Conservation (phyloP, 1,284 basidiomycete species). For the Malassezia japonica region DNA sequence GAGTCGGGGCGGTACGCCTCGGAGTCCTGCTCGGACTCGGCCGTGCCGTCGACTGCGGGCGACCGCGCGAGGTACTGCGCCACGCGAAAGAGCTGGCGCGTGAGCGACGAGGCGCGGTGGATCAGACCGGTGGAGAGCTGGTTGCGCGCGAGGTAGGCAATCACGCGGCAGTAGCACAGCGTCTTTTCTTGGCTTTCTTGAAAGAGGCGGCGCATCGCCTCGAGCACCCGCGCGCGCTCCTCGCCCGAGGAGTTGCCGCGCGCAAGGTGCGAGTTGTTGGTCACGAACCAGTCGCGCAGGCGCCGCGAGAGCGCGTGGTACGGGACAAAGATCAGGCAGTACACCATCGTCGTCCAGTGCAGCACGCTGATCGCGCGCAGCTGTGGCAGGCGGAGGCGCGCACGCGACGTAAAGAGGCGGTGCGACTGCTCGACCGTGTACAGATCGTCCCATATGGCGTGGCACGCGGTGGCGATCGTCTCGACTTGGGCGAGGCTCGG, state of each 20-base stretch:
- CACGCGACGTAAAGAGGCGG: not conserved
- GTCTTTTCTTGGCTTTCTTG: not conserved
- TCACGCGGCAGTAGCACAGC: constrained; percentile 4
- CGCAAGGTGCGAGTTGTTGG: not conserved
- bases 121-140: constrained; percentile 1
- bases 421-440: not conserved
- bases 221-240: not conserved
- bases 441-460: constrained; percentile 9
- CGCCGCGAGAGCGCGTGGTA: constrained; percentile 2
- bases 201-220: constrained; percentile 1
- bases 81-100: constrained; percentile 17
- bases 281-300: constrained; percentile 10
- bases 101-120: constrained; percentile 4
- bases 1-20: not conserved
- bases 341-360: constrained; percentile 5
- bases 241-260: not conserved
- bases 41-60: not conserved
- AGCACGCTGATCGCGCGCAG: constrained; percentile 2
- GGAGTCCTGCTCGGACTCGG: not conserved
- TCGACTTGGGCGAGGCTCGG: not conserved
- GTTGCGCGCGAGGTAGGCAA: constrained; percentile 3
- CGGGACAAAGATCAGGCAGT: constrained; percentile 2
- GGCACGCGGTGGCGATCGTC: not conserved
- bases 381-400: not conserved
- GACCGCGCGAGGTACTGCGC: constrained; percentile 22